Evolutionary conservation across 768 basidiomycete genomes (phyloP).

Genomic region (Termitomyces sp.): DNA sequence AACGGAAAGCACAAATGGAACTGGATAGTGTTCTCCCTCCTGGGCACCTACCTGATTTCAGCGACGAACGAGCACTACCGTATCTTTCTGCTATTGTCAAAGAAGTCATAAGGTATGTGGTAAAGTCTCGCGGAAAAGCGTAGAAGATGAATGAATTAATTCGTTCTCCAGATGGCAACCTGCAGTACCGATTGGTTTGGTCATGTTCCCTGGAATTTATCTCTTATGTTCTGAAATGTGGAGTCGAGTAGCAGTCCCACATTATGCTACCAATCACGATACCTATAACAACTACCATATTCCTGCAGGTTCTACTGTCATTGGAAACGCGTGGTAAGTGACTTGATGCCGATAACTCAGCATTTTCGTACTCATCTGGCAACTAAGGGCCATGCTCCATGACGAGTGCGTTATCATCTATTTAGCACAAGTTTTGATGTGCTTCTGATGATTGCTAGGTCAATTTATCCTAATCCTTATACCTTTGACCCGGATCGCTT

Average conservation of each 20-base stretch:
- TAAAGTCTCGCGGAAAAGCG: too few relatives aligned
- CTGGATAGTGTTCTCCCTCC: constrained; percentile 23
- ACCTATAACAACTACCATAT: constrained; percentile 29
- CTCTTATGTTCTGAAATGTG: background rate
- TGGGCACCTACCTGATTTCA: constrained; percentile 23
- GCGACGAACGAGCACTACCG: constrained; percentile 21
- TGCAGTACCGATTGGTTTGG: constrained; percentile 18
- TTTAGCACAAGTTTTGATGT: background rate
- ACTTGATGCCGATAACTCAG: background rate
- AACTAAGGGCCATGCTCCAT: constrained; percentile 26
- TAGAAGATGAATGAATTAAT: background rate
- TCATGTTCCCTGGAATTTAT: background rate
- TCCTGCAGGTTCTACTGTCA: constrained; percentile 24
- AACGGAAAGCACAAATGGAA: constrained; percentile 18
- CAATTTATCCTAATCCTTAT: constrained; percentile 24
- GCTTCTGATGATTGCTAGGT: background rate
- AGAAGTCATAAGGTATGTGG: constrained; percentile 19
- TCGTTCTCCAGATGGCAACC: constrained; percentile 16
- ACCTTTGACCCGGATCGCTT: constrained; percentile 32
- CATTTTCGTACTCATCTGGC: constrained; percentile 1
- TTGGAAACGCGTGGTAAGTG: constrained; percentile 25
- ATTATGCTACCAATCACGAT: constrained; percentile 23
- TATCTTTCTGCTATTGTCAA: constrained; percentile 27
- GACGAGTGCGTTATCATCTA: constrained; percentile 14
- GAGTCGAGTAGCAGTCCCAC: constrained; percentile 21